Conservation (phyloP, 2,329 filamentous ascomycete genomes). For the Hymenoscyphus fraxineus region DNA sequence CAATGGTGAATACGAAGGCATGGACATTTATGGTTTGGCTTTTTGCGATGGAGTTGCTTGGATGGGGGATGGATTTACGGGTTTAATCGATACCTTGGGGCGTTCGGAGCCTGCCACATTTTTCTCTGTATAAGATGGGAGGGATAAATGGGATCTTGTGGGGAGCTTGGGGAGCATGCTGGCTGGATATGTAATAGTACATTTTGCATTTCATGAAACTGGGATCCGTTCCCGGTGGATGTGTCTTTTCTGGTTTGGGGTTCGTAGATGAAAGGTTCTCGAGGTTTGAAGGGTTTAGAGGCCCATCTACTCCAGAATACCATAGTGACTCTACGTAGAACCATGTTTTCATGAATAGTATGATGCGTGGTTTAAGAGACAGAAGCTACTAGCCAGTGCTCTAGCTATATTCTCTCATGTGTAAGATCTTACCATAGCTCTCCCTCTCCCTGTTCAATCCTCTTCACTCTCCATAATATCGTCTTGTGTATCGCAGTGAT, state of each 20-base stretch:
- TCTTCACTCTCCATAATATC: no score
- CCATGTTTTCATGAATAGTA: no score
- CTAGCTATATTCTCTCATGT: no score
- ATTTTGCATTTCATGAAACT: neutral
- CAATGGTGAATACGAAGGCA: neutral
- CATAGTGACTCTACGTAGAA: no score
- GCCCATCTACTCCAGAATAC: no score
- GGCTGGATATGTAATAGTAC: neutral
- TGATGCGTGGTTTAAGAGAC: no score
- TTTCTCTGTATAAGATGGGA: neutral
- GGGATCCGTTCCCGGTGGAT: neutral
- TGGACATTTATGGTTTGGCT: neutral
- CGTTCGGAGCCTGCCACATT: neutral
- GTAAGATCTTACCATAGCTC: no score
- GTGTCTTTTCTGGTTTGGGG: neutral
- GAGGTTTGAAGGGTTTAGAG: neutral
- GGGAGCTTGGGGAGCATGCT: neutral
- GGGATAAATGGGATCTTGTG: neutral
- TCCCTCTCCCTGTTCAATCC: no score
- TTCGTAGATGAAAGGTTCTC: no score
- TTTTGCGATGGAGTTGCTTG: neutral
- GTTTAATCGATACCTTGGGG: neutral
- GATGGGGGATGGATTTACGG: neutral
- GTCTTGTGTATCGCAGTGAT: no score
- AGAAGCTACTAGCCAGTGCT: no score